Evolutionary conservation across 2,329 filamentous ascomycete genomes (phyloP), one percentile per base, ranked within the genome.

Genomic region (Ascochyta lentis): DNA sequence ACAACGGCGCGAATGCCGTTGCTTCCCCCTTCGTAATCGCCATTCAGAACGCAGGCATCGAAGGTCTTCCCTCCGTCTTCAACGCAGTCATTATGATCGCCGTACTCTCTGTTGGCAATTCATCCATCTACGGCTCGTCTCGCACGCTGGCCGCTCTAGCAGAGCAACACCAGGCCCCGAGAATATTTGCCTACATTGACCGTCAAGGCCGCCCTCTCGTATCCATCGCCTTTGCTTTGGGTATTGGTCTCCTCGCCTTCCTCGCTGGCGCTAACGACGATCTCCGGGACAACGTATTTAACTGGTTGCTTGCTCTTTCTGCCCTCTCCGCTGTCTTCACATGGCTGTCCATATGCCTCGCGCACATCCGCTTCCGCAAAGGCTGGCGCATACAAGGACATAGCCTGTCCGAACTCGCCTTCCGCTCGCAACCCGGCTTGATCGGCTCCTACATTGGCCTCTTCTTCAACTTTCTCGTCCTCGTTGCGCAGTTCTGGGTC

Each of bases 21-120:
- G 89, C 92, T 1, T 96, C 92, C 3, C 94, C 94, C 1, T 97
- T 97, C 73, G 93, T 97, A 66, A 96, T 97, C 67, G 91, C 93
- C 59, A 96, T 96, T 65, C 81, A 89, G 63, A 89, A 92, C 60
- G 92, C 92, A 1, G 89, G 91, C 8, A 96, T 97, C 66, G 78
- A 85, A 38, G 88, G 89, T 2, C 84, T 97, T 3, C 91, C 92
- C 2, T 93, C 90, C 0, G 84, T 97, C 49, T 96, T 97, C 89
- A 97, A 98, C 76, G 87, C 86, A n/a, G 92, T 97, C 58, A 96
- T 97, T 73, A 86, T 97, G 70, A 86, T 96, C 59, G 89, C 93
- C 19, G 92, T 96, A 22, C 80, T 97, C 22, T 96, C 91, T 0
- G 93, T 97, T 56, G 92, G 92, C 54, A 97, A 96, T 76, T 94